Evolutionary conservation across 352 stramenopile genomes (phyloP).

Genomic region (Phytophthora multivora): DNA sequence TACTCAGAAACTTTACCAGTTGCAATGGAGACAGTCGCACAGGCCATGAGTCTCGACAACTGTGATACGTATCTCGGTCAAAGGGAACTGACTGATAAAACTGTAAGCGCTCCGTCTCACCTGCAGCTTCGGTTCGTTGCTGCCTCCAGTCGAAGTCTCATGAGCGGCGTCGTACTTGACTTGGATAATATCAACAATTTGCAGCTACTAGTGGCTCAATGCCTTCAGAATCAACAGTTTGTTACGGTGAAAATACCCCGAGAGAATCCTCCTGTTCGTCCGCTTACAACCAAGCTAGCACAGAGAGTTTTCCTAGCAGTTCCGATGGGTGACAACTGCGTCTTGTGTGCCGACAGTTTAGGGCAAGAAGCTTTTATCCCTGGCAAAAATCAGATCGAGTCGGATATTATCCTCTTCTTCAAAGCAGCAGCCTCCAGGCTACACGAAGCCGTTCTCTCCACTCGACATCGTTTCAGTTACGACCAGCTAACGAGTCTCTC

Average conservation of each 20-base stretch:
- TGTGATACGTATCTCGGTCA: conserved; percentile 67
- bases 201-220: conserved; percentile 47
- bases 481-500: conserved; percentile 49
- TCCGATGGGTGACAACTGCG: conserved; percentile 55
- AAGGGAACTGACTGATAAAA: conserved; percentile 15
- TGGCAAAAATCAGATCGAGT: conserved; percentile 35
- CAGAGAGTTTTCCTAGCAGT: conserved; percentile 44
- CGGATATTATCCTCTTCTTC: conserved; percentile 61
- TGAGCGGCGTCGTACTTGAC: conserved; percentile 44
- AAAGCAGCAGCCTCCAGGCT: conserved; percentile 33
- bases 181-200: conserved; percentile 35
- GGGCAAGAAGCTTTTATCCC: conserved; percentile 52
- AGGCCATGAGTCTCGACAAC: conserved; percentile 29
- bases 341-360: conserved; percentile 70
- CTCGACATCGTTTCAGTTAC: conserved; percentile 49
- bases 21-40: conserved; percentile 35
- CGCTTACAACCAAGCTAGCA: conserved; percentile 33
- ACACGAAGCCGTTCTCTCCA: conserved; percentile 38
- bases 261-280: conserved; percentile 31
- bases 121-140: conserved; percentile 41
- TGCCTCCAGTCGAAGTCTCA: conserved; percentile 53
- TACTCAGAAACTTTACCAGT: conserved; percentile 24
- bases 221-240: conserved; percentile 42
- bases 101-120: conserved; percentile 15
- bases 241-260: conserved; percentile 38